Conservation (phyloP, 371 early-diverging fungal species). For the Mucor saturninus region DNA sequence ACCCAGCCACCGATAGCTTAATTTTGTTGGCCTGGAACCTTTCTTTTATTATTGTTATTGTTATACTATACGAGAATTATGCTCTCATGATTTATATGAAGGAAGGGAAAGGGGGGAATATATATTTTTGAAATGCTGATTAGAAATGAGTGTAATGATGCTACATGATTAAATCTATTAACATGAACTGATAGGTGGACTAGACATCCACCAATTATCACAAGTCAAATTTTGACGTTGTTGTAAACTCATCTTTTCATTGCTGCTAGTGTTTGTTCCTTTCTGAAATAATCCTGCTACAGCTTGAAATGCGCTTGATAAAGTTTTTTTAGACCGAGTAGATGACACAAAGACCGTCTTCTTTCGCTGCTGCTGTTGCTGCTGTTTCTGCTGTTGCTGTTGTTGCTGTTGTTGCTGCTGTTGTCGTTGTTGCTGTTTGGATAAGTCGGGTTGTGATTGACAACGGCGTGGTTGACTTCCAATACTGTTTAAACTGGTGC, state of each 20-base stretch:
- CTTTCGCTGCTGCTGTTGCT: background rate
- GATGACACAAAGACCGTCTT: background rate
- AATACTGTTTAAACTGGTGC: background rate
- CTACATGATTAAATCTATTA: background rate
- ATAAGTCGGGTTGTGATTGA: conserved; percentile 14
- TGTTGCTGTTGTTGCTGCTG: background rate
- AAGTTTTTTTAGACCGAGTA: conserved; percentile 10
- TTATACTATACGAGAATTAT: background rate
- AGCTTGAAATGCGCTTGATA: conserved; percentile 25
- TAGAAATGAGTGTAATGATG: conserved; percentile 4
- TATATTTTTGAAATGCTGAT: background rate
- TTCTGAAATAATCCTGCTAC: conserved; percentile 22
- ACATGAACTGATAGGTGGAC: conserved; percentile 17
- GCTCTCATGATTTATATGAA: background rate
- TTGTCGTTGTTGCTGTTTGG: background rate
- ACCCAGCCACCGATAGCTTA: background rate
- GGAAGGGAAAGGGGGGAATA: background rate
- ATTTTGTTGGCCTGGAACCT: background rate
- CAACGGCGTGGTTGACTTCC: conserved; percentile 6
- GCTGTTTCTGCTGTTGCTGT: background rate
- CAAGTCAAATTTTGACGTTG: conserved; percentile 15
- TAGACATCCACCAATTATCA: conserved; percentile 25
- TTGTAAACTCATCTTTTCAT: conserved; percentile 13
- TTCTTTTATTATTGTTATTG: background rate
- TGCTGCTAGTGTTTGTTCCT: background rate